phyloP scores from a whole-genome alignment of 306 rosid species.

The Medicago lupulina region DNA sequence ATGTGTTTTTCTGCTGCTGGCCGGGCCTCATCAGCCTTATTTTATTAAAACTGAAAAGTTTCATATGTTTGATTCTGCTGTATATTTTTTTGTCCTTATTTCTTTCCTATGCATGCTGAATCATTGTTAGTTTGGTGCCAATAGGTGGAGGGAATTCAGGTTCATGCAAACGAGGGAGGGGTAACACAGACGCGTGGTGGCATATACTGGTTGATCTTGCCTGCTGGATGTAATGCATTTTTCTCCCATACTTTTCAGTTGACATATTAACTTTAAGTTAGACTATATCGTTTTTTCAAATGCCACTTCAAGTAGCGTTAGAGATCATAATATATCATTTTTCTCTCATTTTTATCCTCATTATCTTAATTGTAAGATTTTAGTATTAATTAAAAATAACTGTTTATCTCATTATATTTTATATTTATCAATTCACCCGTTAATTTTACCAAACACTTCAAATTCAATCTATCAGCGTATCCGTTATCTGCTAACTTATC shows the following conservation, averaged over 20 bases:
- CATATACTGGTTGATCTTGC: slow-evolving; percentile 87
- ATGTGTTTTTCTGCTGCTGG: slow-evolving; percentile 24
- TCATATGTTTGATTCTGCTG: slow-evolving; percentile 20
- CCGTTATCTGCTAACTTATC: not conserved
- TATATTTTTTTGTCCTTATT: slow-evolving; percentile 31
- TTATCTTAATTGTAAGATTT: not conserved
- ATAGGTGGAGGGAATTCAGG: slow-evolving; percentile 94
- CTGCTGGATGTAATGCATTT: slow-evolving; percentile 89
- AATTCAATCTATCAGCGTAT: not conserved
- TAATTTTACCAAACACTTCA: not conserved
- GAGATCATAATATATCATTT: not conserved
- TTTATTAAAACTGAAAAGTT: slow-evolving; percentile 20
- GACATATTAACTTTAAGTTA: not conserved
- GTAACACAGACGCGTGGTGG: slow-evolving; percentile 93
- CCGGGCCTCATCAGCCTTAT: not conserved
- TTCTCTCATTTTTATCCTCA: not conserved
- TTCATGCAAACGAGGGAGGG: slow-evolving; percentile 93
- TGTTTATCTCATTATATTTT: not conserved
- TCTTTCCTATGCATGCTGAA: slow-evolving; percentile 36
- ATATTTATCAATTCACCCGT: not conserved
- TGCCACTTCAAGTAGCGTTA: not conserved
- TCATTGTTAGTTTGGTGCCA: slow-evolving; percentile 40
- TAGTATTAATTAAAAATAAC: not conserved
- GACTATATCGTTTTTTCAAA: not conserved
- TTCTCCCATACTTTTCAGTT: slow-evolving; percentile 35